Conservation (phyloP, 768 basidiomycete genomes). For the Auricularia sp. region DNA sequence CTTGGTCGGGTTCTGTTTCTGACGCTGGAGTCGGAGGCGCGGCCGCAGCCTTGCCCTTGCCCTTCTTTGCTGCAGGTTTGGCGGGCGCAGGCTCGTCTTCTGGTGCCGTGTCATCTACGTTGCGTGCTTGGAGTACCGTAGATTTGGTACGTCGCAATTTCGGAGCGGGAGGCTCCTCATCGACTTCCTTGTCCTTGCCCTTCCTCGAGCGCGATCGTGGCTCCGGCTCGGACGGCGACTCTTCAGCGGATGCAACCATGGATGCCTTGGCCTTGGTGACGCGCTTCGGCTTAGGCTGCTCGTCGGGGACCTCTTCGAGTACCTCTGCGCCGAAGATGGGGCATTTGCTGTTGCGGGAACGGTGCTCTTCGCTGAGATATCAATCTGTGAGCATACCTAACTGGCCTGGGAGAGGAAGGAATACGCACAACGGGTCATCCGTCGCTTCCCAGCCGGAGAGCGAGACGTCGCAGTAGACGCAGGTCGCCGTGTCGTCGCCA, state of each 20-base stretch:
- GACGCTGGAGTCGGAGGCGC: conserved; percentile 3
- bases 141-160: neutral
- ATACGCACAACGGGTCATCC: conserved; percentile 75
- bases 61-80: neutral
- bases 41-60: neutral
- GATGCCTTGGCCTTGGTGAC: neutral
- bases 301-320: conserved; percentile 1
- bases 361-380: conserved; percentile 57
- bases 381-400: neutral
- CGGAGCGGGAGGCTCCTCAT: conserved; percentile 8
- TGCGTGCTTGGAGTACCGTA: neutral
- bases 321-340: conserved; percentile 30
- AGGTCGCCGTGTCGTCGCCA: conserved; percentile 73
- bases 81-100: neutral
- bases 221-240: neutral
- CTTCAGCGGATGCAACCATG: neutral
- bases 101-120: neutral
- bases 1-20: conserved; percentile 5
- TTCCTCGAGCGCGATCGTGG: conserved; percentile 7
- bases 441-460: conserved; percentile 80
- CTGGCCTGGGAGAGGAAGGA: conserved; percentile 5
- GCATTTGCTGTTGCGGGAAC: conserved; percentile 49
- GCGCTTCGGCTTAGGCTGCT: conserved; percentile 1
- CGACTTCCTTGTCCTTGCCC: conserved; percentile 19
- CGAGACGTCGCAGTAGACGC: conserved; percentile 71